These are phyloP conservation scores for Didymella lethalis DNA, from an alignment of 2,329 filamentous ascomycete genomes.

Conservation along the genomic window DNA sequence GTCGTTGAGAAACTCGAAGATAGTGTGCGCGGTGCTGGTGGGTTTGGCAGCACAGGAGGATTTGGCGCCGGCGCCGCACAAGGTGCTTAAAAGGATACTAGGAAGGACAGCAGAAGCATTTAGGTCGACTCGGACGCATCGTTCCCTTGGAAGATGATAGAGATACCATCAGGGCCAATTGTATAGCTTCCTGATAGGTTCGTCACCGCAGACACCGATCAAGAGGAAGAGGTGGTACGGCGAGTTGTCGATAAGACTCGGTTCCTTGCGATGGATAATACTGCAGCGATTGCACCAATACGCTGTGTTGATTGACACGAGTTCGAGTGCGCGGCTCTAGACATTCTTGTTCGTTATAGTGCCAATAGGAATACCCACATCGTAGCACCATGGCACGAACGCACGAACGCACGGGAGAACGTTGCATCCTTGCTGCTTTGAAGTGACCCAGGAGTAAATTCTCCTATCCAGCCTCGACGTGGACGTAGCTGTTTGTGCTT, in stretches of 20 bases:
- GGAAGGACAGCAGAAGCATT: background rate
- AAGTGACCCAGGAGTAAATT: no score
- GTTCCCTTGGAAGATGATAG: background rate
- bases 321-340: no score
- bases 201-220: background rate
- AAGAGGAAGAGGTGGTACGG: background rate
- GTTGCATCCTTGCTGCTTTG: no score
- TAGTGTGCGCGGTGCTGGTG: slow-evolving; percentile 88
- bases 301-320: no score
- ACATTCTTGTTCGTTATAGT: no score
- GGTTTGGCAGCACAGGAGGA: slow-evolving; percentile 51
- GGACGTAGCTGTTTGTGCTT: no score
- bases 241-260: background rate
- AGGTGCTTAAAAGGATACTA: background rate
- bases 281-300: no score
- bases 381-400: no score
- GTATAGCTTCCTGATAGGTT: background rate
- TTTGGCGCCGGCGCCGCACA: slow-evolving; percentile 35
- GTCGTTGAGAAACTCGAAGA: slow-evolving; percentile 88
- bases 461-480: no score
- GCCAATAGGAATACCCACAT: no score
- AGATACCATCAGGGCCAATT: background rate
- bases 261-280: background rate
- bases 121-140: background rate
- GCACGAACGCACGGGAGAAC: no score